Base-by-base conservation (phyloP, 345 rosid genomes). In the Acer negundo region DNA sequence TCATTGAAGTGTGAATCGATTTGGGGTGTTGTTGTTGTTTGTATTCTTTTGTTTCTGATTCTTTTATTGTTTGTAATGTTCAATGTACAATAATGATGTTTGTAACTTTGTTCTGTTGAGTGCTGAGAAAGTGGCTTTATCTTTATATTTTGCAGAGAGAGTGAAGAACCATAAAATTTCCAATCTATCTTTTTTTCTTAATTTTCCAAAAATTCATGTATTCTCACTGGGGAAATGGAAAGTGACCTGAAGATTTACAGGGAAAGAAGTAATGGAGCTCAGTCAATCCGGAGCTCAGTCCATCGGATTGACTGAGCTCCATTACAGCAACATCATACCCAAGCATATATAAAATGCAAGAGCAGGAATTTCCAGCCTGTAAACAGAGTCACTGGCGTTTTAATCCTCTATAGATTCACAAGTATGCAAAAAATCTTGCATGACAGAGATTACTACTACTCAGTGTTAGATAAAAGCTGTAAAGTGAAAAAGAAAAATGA, bases 11-110 rank as follows among this genome's bases (percentile, higher is more conserved):
- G 68, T 28, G 47, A 64, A 75, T 67, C 19, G 24, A 58, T 80
- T 62, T 78, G 73, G 70, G 74, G 69, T 81, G 81, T 42, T 82
- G 81, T 77, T 46, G 66, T 75, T 82, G 59, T 81, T 75, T 86
- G 73, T 81, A 75, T 69, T 75, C 72, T 69, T 78, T 69, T 78
- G 64, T 61, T 80, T 80, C 69, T 53, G 67, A 87, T 83, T 80
- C 78, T 83, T 85, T 71, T 77, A 75, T 0, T 85, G 75, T 84
- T 77, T 59, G 63, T 59, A 59, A 20, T 59, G 63, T 83, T 78
- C 69, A 67, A 68, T 70, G 40, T 17, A 74, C 55, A 65, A 79
- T 38, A 26, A 35, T 70, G 59, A 24, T 80, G 35, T n/a, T 76
- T 49, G 49, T 19, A 17, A 12, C 22, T 22, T 44, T 62, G 49